phyloP scores from a whole-genome alignment of 169 alveolate species.

The Theileria parva region DNA sequence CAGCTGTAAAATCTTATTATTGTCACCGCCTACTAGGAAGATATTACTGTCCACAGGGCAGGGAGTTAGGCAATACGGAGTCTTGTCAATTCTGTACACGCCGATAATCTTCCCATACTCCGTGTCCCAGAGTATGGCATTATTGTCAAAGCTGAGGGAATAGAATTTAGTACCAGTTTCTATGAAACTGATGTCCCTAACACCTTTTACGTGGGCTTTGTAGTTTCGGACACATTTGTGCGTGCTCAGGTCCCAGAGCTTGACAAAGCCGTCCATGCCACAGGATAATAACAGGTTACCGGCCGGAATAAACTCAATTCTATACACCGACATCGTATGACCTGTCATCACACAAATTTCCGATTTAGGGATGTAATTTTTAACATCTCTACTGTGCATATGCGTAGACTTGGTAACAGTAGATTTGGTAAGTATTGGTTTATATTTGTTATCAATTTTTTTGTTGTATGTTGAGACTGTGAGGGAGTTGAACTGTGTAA shows the following conservation, averaged over 20 bases:
- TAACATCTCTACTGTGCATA: too few relatives aligned
- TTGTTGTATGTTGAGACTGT: constrained; percentile 58
- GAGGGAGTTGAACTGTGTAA: constrained; percentile 36
- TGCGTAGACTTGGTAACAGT: too few relatives aligned
- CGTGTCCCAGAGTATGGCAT: constrained; percentile 93
- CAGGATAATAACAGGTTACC: constrained; percentile 93
- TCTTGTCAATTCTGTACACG: constrained; percentile 83
- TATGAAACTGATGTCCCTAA: constrained; percentile 90
- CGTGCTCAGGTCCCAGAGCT: constrained; percentile 92
- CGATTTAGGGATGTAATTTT: constrained; percentile 88
- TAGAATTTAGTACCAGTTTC: constrained; percentile 88
- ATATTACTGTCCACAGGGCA: constrained; percentile 87
- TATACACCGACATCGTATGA: constrained; percentile 92
- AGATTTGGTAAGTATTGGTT: neutral
- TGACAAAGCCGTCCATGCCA: constrained; percentile 89
- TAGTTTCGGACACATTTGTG: constrained; percentile 91
- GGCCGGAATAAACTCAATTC: constrained; percentile 90
- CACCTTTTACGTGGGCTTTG: constrained; percentile 94
- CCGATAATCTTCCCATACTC: constrained; percentile 94
- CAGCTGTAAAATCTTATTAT: constrained; percentile 87
- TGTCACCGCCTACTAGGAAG: constrained; percentile 91
- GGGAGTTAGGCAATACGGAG: constrained; percentile 91
- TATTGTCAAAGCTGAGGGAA: constrained; percentile 91
- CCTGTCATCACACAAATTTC: constrained; percentile 90
- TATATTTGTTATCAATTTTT: constrained; percentile 29